Conservation (phyloP, 306 rosid genomes). For the Lagenaria siceraria region DNA sequence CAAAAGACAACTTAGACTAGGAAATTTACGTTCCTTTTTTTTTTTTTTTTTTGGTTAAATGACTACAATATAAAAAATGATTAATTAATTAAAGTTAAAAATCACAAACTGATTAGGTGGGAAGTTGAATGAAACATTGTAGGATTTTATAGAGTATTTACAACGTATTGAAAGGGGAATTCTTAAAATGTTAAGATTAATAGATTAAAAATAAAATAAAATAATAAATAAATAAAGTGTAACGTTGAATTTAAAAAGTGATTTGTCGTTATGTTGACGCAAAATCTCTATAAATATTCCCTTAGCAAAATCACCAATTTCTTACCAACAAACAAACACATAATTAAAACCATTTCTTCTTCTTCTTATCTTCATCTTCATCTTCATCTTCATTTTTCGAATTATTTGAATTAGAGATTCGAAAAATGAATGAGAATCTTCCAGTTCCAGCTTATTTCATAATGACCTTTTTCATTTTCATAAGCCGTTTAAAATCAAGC, state of each 20-base stretch:
- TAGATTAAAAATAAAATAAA: background rate
- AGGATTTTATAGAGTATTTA: conserved; percentile 4
- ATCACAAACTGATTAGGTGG: background rate
- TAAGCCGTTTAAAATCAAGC: conserved; percentile 29
- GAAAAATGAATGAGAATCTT: conserved; percentile 29
- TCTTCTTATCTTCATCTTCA: background rate
- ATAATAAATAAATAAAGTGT: no score
- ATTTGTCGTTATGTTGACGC: conserved; percentile 22
- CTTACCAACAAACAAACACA: background rate
- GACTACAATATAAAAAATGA: background rate
- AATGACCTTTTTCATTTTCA: conserved; percentile 19
- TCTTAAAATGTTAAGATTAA: background rate
- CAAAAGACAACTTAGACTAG: no score
- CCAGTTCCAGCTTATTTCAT: conserved; percentile 17
- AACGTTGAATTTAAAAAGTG: no score
- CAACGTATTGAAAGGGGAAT: conserved; percentile 10
- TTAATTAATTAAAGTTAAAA: no score
- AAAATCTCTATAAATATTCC: conserved; percentile 7
- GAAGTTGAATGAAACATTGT: background rate
- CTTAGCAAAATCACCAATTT: background rate
- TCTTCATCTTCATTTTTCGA: background rate
- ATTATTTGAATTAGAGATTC: background rate
- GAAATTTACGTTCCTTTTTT: no score
- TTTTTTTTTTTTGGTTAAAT: no score
- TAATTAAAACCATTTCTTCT: background rate